Conservation (phyloP, 345 rosid species). For the Gossypium sturtianum region DNA sequence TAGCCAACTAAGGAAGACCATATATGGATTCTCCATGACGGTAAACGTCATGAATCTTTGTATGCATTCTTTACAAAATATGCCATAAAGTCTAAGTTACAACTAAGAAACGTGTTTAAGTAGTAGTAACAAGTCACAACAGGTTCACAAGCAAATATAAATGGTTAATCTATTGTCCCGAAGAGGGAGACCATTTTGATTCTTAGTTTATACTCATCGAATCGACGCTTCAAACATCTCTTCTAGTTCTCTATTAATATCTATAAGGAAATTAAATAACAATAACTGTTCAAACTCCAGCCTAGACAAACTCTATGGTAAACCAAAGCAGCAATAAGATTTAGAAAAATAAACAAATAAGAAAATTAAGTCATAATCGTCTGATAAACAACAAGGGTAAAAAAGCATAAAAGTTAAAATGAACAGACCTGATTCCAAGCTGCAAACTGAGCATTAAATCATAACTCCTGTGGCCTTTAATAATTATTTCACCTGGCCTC, state of each 20-base stretch:
- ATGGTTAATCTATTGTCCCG: neutral
- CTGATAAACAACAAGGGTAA: neutral
- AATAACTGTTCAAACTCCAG: neutral
- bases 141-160: neutral
- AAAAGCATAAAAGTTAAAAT: neutral
- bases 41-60: neutral
- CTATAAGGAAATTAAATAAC: neutral
- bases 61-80: neutral
- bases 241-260: neutral
- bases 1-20: neutral
- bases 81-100: neutral
- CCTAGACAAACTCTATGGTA: neutral
- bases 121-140: neutral
- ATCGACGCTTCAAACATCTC: neutral
- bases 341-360: slow-evolving; percentile 5
- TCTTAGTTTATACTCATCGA: neutral
- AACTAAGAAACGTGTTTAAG: neutral
- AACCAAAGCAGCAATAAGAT: neutral
- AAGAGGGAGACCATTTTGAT: neutral
- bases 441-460: slow-evolving; percentile 94
- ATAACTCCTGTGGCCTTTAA: slow-evolving; percentile 95
- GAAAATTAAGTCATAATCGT: neutral
- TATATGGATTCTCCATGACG: neutral
- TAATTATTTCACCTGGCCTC: slow-evolving; percentile 90
- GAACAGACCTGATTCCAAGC: slow-evolving; percentile 82